Conservation (phyloP, 176 grass and related monocot species). For the Oryza glaberrima region DNA sequence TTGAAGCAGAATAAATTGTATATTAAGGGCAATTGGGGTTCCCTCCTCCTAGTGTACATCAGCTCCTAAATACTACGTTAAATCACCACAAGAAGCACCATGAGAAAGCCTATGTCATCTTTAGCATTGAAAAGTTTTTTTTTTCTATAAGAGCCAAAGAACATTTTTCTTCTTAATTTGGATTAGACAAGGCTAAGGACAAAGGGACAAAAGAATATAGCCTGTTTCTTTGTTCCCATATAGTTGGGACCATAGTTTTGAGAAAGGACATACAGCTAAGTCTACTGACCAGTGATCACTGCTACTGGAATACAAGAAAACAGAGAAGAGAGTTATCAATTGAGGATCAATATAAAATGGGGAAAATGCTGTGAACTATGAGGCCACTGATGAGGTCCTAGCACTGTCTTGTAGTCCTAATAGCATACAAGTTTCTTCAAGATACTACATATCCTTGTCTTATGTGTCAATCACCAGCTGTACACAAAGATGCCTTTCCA, state of each 20-base stretch:
- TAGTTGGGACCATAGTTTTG: neutral
- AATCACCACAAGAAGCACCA: neutral
- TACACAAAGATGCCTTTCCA: conserved; percentile 30
- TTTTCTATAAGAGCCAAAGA: conserved; percentile 5
- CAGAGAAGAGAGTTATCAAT: neutral
- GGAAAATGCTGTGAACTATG: conserved; percentile 25
- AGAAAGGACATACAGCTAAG: conserved; percentile 11
- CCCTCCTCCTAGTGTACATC: conserved; percentile 15
- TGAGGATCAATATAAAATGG: conserved; percentile 7
- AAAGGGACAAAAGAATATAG: conserved; percentile 22
- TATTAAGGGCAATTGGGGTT: neutral
- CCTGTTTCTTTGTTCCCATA: conserved; percentile 20
- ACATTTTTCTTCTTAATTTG: conserved; percentile 30
- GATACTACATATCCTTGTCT: neutral
- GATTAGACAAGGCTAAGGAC: conserved; percentile 25
- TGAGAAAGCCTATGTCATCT: conserved; percentile 19
- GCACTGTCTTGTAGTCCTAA: conserved; percentile 41
- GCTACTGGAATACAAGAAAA: neutral
- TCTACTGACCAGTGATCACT: neutral
- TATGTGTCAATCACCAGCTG: conserved; percentile 22
- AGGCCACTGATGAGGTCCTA: conserved; percentile 1
- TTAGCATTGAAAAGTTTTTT: neutral
- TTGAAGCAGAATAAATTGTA: neutral
- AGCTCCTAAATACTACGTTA: conserved; percentile 1
- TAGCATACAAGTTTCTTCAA: conserved; percentile 13